Evolutionary conservation across 75 land plant genomes (phyloP), one percentile per base, ranked within the genome.

Genomic region (Picea glauca): DNA sequence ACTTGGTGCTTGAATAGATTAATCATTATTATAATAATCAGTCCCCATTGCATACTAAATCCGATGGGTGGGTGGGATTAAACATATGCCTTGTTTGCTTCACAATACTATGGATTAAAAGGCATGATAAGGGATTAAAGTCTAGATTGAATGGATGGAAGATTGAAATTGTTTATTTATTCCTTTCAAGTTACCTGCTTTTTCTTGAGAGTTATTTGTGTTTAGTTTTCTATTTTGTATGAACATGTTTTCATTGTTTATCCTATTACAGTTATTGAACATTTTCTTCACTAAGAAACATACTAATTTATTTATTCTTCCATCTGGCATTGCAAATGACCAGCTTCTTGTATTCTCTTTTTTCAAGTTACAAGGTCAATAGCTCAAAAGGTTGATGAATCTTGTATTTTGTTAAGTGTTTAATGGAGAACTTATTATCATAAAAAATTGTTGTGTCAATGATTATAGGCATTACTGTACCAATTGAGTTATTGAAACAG

Each of bases 401-500:
- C 60, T 76, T 61, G 21, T 76, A 26, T 76, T 76, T 56, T 50
- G 56, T 8, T 13, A 32, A 58, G 35, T 76, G 7, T 70, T 40
- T 70, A 17, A 35, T 66, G 40, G 35, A 20, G 1, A 33, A 66
- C 43, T 33, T 17, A 66, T 17, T 38, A 66, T 66, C 35, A 32
- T 3, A 35, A 70, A 70, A 40, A 40, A 70, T 14, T 70, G 74
- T 13, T 75, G n/a, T 75, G n/a, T 75, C 46, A 15, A 57, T 75
- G 60, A 30, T 75, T 23, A 43, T 85, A 94, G 97, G 97, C 54
- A 60, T 89, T 74, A 72, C 76, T 70, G 78, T 94, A 58, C 93
- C 90, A 5, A 2, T 91, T 31, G 77, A 87, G 35, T 83, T 94
- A 46, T 80, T 98, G 80, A 96, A 86, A 81, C 74, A 60, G 11